Evolutionary conservation across 352 stramenopile species (phyloP).

Genomic region (Globisporangium takayamanum): DNA sequence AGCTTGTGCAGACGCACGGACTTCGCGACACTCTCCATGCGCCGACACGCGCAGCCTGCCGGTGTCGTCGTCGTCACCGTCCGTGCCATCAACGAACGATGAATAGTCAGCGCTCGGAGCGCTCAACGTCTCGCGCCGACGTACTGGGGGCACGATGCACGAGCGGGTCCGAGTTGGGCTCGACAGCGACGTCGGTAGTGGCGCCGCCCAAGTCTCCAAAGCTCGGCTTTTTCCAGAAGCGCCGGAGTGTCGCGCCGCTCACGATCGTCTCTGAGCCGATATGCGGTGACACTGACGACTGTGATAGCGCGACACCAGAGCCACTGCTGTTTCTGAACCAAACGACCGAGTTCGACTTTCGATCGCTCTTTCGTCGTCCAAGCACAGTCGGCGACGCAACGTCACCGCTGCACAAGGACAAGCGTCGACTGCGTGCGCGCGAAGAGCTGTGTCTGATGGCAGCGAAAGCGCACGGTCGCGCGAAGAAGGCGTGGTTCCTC

Average conservation of each 20-base stretch:
- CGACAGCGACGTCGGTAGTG: too few species aligned
- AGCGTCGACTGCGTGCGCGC: constrained; percentile 29
- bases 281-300: not conserved
- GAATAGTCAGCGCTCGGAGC: too few species aligned
- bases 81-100: too few species aligned
- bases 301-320: constrained; percentile 7
- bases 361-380: constrained; percentile 19
- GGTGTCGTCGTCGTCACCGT: too few species aligned
- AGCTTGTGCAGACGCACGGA: too few species aligned
- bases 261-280: not conserved
- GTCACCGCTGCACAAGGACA: constrained; percentile 3
- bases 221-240: constrained; percentile 15
- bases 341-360: constrained; percentile 21
- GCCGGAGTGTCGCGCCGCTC: constrained; percentile 14
- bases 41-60: too few species aligned
- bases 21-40: too few species aligned
- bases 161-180: too few species aligned
- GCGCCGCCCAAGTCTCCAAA: constrained; percentile 1
- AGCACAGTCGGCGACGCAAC: constrained; percentile 4
- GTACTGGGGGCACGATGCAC: too few species aligned
- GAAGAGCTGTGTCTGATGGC: constrained; percentile 58
- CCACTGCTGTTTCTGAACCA: constrained; percentile 29
- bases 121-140: too few species aligned
- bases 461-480: constrained; percentile 21
- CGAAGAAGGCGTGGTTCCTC: constrained; percentile 60